Evolutionary conservation across 2,329 filamentous ascomycete species (phyloP).

Genomic region (Gaeumannomyces sp.): DNA sequence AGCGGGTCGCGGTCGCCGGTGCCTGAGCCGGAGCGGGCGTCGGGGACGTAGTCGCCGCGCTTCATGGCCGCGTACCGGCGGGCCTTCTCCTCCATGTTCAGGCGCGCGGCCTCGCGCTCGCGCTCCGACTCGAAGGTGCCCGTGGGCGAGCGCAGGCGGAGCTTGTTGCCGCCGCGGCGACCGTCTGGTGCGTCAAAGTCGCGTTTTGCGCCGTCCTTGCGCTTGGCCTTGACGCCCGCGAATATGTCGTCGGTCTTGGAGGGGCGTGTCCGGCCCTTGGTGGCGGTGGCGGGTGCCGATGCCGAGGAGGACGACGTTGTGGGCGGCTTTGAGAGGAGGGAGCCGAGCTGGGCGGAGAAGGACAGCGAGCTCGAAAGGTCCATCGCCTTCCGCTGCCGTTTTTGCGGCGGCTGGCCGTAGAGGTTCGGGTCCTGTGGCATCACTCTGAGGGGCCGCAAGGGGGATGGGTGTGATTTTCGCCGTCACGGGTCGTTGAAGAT

Average conservation of each 20-base stretch:
- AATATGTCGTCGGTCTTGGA: conserved; percentile 64
- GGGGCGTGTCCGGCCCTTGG: conserved; percentile 45
- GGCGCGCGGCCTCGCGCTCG: conserved; percentile 64
- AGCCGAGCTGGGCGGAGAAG: conserved; percentile 83
- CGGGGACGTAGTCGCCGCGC: conserved; percentile 71
- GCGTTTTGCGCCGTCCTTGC: conserved; percentile 54
- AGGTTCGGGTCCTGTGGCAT: conserved; percentile 64
- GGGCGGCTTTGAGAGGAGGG: conserved; percentile 58
- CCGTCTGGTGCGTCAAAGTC: conserved; percentile 39
- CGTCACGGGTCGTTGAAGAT: too few relatives aligned
- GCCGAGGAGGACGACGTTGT: conserved; percentile 35
- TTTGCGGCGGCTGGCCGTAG: conserved; percentile 69
- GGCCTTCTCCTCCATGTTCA: conserved; percentile 86
- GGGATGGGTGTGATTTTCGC: neutral
- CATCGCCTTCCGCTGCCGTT: conserved; percentile 63
- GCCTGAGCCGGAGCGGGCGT: conserved; percentile 31
- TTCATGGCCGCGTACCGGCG: conserved; percentile 85
- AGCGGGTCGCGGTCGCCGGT: conserved; percentile 59
- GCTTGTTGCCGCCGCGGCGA: conserved; percentile 14
- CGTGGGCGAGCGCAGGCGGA: conserved; percentile 44
- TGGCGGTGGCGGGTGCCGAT: conserved; percentile 26
- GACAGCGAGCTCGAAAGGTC: conserved; percentile 68
- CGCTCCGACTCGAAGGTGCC: conserved; percentile 58
- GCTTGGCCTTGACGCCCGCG: conserved; percentile 38
- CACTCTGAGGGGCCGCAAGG: conserved; percentile 11